Conservation (phyloP, 352 stramenopile genomes). For the Globisporangium irregulare region DNA sequence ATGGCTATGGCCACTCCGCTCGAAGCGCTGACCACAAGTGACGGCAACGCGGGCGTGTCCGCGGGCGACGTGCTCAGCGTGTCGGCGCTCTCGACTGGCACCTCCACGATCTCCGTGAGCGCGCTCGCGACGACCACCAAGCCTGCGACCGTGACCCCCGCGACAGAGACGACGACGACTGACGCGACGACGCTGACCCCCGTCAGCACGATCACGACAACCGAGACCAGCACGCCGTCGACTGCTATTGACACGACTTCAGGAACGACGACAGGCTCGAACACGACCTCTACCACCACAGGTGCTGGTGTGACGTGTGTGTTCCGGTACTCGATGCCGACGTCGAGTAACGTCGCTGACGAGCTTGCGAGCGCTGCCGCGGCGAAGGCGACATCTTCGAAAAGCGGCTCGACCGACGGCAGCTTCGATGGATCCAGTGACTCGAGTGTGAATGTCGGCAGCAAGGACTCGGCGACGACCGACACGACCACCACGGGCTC, state of each 20-base stretch:
- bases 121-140: slow-evolving; percentile 14
- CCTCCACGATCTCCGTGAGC: slow-evolving; percentile 4
- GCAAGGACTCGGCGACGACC: slow-evolving; percentile 16
- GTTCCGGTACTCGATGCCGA: slow-evolving; percentile 58
- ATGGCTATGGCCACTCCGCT: neutral
- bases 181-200: slow-evolving; percentile 8
- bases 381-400: slow-evolving; percentile 9
- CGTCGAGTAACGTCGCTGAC: slow-evolving; percentile 38
- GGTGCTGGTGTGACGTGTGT: slow-evolving; percentile 33
- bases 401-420: slow-evolving; percentile 20
- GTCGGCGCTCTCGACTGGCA: slow-evolving; percentile 4
- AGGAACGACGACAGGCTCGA: slow-evolving; percentile 10
- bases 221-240: slow-evolving; percentile 1
- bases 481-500: slow-evolving; percentile 12
- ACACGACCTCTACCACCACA: slow-evolving; percentile 16
- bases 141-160: neutral
- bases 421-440: slow-evolving; percentile 16
- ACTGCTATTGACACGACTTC: neutral
- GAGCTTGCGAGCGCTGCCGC: slow-evolving; percentile 25
- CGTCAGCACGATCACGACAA: slow-evolving; percentile 1
- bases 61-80: slow-evolving; percentile 13
- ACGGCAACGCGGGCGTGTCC: slow-evolving; percentile 10
- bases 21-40: neutral
- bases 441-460: slow-evolving; percentile 17
- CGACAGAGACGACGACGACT: neutral